Evolutionary conservation across 2,329 filamentous ascomycete species (phyloP).

Genomic region (Metarhizium robertsii): DNA sequence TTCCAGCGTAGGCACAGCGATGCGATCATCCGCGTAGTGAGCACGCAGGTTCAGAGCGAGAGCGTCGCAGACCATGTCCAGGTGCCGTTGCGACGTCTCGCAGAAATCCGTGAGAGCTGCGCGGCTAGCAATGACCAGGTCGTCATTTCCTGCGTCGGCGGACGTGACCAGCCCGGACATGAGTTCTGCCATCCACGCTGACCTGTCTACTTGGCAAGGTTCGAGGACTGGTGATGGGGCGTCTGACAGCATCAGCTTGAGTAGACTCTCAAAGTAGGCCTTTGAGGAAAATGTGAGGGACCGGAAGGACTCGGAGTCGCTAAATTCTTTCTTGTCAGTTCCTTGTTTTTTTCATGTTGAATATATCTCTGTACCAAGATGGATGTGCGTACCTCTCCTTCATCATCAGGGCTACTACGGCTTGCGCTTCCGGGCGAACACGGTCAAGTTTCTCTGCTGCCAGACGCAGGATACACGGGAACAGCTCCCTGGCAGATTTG

Average conservation of each 20-base stretch:
- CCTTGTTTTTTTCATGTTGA: background rate
- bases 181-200: slow-evolving; percentile 40
- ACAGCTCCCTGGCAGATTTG: slow-evolving; percentile 28
- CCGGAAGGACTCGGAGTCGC: slow-evolving; percentile 25
- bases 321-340: slow-evolving; percentile 12
- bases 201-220: slow-evolving; percentile 21
- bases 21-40: slow-evolving; percentile 54
- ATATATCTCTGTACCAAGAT: background rate
- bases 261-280: slow-evolving; percentile 46
- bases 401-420: slow-evolving; percentile 37
- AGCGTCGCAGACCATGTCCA: slow-evolving; percentile 37
- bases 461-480: slow-evolving; percentile 52
- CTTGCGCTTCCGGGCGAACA: slow-evolving; percentile 60
- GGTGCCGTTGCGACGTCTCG: slow-evolving; percentile 26
- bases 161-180: slow-evolving; percentile 62
- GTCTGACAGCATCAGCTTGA: slow-evolving; percentile 33
- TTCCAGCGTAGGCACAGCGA: slow-evolving; percentile 68
- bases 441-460: slow-evolving; percentile 86
- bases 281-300: slow-evolving; percentile 46
- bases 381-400: slow-evolving; percentile 31
- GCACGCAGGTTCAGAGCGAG: slow-evolving; percentile 44
- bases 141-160: slow-evolving; percentile 69
- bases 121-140: slow-evolving; percentile 60
- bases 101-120: slow-evolving; percentile 52
- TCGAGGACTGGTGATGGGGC: slow-evolving; percentile 27